Percentiles rank a stretch among this genome's conserved stretches.
Conservation (phyloP, 768 basidiomycete genomes). For the Candolleomyces efflorescens region DNA sequence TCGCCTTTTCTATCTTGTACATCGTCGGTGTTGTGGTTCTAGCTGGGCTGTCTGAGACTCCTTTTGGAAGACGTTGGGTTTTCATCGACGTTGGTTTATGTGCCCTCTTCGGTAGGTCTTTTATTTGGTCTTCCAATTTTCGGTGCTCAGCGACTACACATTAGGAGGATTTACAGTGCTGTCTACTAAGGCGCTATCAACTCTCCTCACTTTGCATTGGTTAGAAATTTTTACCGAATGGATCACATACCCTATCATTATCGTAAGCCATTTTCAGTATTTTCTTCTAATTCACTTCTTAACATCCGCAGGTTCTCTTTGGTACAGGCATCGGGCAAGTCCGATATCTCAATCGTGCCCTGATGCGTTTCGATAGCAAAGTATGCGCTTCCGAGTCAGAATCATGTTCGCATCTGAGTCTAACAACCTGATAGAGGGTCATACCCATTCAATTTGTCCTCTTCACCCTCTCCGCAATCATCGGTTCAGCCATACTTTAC, state of each 20-base stretch:
- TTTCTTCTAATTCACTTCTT: not conserved
- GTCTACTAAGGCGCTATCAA: constrained; percentile 89
- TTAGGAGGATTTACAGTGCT: constrained; percentile 92
- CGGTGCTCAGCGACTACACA: not conserved
- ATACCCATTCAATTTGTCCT: constrained; percentile 95
- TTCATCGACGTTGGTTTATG: constrained; percentile 87
- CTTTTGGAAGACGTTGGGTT: constrained; percentile 61
- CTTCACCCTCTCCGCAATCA: constrained; percentile 90
- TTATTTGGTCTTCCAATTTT: not conserved
- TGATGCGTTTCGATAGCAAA: constrained; percentile 94
- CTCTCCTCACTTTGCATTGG: constrained; percentile 76
- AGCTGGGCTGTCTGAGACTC: constrained; percentile 60
- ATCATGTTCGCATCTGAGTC: not conserved
- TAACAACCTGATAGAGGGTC: constrained; percentile 52
- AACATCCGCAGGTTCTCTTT: constrained; percentile 50
- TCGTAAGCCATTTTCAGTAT: constrained; percentile 38
- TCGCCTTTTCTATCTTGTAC: constrained; percentile 70
- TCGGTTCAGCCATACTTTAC: constrained; percentile 91
- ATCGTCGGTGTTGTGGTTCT: constrained; percentile 53
- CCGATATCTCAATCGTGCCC: constrained; percentile 76
- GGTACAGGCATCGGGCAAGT: constrained; percentile 82
- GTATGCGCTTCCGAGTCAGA: constrained; percentile 29
- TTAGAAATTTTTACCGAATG: constrained; percentile 70
- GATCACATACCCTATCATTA: constrained; percentile 80
- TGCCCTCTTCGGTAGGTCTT: constrained; percentile 67